Conservation (phyloP, 2,329 filamentous ascomycete genomes). For the Colletotrichum navitas region DNA sequence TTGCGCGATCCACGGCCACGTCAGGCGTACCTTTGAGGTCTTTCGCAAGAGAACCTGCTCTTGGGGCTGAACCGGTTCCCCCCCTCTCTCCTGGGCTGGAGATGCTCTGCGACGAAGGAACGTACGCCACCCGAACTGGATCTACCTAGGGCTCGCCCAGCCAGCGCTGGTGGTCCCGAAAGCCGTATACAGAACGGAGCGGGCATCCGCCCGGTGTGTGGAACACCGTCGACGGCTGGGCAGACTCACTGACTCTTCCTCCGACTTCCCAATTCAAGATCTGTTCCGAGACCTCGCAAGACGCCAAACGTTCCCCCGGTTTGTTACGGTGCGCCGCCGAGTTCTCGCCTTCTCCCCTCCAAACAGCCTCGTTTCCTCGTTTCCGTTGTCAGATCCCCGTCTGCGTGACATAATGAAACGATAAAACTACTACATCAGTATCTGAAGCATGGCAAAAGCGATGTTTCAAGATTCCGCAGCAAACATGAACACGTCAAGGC, state of each 20-base stretch:
- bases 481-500: conserved; percentile 25
- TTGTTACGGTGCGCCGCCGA: conserved; percentile 19
- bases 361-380: neutral
- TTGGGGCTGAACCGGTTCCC: neutral
- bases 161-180: neutral
- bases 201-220: conserved; percentile 9
- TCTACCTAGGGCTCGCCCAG: neutral
- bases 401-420: neutral
- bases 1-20: conserved; percentile 20
- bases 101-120: neutral
- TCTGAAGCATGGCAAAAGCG: conserved; percentile 23
- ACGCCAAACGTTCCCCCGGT: neutral
- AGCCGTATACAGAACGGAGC: neutral
- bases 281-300: neutral
- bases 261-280: neutral
- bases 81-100: too few relatives aligned
- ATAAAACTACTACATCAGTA: conserved; percentile 5
- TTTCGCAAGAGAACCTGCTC: neutral
- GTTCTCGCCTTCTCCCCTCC: neutral
- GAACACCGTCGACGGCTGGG: conserved; percentile 15
- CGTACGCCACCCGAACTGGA: neutral
- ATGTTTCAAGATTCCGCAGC: conserved; percentile 35
- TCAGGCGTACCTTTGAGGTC: conserved; percentile 13
- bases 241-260: neutral
- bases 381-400: conserved; percentile 4